phyloP scores from a whole-genome alignment of 2,329 filamentous ascomycete species.

The Fusarium piperis region DNA sequence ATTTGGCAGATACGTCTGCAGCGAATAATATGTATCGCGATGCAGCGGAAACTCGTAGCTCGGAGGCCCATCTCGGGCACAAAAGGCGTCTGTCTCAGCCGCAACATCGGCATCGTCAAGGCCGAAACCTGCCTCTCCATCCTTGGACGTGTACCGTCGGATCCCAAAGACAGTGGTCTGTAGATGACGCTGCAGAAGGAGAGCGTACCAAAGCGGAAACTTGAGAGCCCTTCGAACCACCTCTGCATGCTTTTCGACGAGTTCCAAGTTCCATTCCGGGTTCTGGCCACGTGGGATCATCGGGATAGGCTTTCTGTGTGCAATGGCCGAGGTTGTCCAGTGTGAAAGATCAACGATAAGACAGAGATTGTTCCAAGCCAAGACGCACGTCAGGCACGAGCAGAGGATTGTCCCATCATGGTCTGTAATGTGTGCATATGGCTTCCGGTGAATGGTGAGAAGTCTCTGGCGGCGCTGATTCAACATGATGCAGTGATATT shows the following conservation, averaged over 20 bases:
- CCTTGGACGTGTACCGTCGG: neutral
- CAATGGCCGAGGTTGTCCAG: neutral
- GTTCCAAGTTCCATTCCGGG: neutral
- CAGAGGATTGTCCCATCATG: neutral
- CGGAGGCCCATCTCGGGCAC: neutral
- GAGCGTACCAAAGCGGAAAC: neutral
- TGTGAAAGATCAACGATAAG: neutral
- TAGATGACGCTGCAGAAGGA: neutral
- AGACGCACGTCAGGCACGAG: neutral
- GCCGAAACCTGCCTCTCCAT: neutral
- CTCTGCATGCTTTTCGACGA: neutral
- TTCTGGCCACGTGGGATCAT: neutral
- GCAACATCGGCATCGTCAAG: neutral
- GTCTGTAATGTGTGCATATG: neutral
- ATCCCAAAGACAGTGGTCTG: neutral
- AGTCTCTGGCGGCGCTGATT: neutral
- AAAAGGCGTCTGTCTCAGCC: neutral
- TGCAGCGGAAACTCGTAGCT: neutral
- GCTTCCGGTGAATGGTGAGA: neutral
- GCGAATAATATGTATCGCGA: neutral
- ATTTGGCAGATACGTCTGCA: neutral
- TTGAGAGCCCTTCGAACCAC: neutral
- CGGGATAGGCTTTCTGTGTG: neutral
- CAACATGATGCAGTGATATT: neutral
- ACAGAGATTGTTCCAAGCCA: neutral